These are phyloP conservation scores for Trichaptum fuscoviolaceum DNA, from an alignment of 768 basidiomycete species.

Conservation along the genomic window DNA sequence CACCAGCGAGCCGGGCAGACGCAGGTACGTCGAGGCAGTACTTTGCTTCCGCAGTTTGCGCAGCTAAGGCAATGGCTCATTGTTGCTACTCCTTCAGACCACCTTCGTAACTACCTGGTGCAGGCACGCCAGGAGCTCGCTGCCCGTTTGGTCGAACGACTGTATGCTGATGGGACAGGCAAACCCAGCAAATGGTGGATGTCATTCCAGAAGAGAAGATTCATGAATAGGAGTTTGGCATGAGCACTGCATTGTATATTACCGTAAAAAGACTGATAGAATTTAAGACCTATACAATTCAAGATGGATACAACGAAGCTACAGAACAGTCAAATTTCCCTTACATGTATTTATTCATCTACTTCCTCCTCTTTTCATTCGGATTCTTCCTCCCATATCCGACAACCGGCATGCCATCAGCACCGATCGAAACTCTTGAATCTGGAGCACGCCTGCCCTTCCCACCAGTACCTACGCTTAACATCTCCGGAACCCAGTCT, in stretches of 20 bases:
- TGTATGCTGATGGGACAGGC: conserved; percentile 90
- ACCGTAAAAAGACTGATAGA: conserved; percentile 4
- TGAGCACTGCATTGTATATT: conserved; percentile 23
- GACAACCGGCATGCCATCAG: conserved; percentile 68
- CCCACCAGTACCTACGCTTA: conserved; percentile 59
- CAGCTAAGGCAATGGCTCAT: conserved; percentile 8
- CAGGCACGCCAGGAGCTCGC: conserved; percentile 94
- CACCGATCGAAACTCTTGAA: conserved; percentile 40
- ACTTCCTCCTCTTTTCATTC: conserved; percentile 64
- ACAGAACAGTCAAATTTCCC: conserved; percentile 16
- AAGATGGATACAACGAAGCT: conserved; percentile 10
- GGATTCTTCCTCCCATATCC: conserved; percentile 89
- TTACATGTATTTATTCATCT: conserved; percentile 13
- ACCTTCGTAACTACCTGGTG: conserved; percentile 83
- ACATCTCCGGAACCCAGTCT: conserved; percentile 85
- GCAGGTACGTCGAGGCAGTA: conserved; percentile 50
- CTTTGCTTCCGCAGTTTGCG: conserved; percentile 1
- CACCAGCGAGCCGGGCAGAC: conserved; percentile 71
- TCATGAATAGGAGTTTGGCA: conserved; percentile 88
- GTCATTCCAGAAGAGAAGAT: conserved; percentile 96
- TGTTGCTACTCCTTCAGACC: conserved; percentile 44
- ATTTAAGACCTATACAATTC: conserved; percentile 18
- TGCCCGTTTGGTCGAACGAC: conserved; percentile 73
- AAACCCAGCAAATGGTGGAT: conserved; percentile 99
- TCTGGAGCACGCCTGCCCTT: conserved; percentile 57